Base-by-base conservation (phyloP, 2,329 filamentous ascomycete species). In the Dryadomyces quercivorus region DNA sequence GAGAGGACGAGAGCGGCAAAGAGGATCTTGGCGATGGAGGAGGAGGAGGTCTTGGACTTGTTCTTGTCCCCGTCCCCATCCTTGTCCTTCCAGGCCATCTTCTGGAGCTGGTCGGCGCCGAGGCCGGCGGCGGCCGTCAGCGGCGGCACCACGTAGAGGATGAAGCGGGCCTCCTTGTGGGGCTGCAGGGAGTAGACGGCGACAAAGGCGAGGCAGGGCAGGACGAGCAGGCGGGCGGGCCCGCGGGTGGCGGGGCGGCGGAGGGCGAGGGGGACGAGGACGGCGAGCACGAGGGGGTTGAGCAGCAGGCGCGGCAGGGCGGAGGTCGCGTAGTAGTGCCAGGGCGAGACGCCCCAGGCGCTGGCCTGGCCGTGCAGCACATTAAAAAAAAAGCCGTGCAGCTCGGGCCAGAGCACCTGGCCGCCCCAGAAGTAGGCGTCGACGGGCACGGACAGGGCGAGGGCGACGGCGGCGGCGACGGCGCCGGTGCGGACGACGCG, bases 91-190 rank as follows among this genome's bases (percentile, higher is more conserved):
- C 22, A 48, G 38, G 18, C 15, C 9, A 12, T 26, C 34, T 8
- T 21, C 46, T 65, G 89, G 59, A 94, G 71, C 67, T 82, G 84
- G 55, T 81, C 78, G 15, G 89, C 88, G 20, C 83, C 84, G 5
- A 88, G 75, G 3, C 88, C 84, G 0, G 89, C 85, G 2, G 84
- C 79, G 12, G 85, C 85, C 0, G 91, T 95, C 34, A 97, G 72
- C 0, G 85, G 76, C 0, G 93, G 93, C 22, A 95, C 76, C 52
- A 82, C 77, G 70, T 97, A 97, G 63, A 97, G 82, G 61, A 98
- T 84, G 73, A 98, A 98, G 18, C 93, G 86, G 66, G 90, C 86
- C 71, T 98, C 93, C 67, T 98, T 98, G 72, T 98, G 93, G 0
- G 92, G 91, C 58, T 95, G 86, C 51, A 89, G 62, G 59, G 89